These are phyloP conservation scores for Isoetes engelmannii DNA, from an alignment of 83 land plant genomes.

Conservation along the genomic window DNA sequence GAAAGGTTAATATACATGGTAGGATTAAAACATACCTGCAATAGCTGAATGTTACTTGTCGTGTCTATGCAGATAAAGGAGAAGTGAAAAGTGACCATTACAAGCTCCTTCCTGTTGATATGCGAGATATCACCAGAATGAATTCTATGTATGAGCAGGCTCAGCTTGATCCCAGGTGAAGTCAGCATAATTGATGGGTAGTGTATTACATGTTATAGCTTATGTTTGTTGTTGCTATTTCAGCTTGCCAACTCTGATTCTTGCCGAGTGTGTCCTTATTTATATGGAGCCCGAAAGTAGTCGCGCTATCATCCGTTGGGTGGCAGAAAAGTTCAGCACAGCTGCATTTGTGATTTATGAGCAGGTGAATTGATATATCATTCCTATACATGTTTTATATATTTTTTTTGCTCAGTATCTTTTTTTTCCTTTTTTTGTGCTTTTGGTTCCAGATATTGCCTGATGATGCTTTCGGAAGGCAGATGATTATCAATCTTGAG, in stretches of 20 bases:
- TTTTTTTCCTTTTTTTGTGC: not conserved
- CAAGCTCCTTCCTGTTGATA: slow-evolving; percentile 76
- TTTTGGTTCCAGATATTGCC: slow-evolving; percentile 63
- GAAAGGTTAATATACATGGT: too few species aligned
- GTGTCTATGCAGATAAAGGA: slow-evolving; percentile 57
- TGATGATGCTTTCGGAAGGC: slow-evolving; percentile 96
- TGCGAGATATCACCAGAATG: slow-evolving; percentile 50
- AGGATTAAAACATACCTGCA: not conserved
- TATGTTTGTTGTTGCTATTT: slow-evolving; percentile 13
- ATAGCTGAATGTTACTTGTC: not conserved
- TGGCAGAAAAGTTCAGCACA: slow-evolving; percentile 70
- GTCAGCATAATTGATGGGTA: not conserved
- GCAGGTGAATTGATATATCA: slow-evolving; percentile 51
- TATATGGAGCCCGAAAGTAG: slow-evolving; percentile 87
- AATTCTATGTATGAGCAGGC: slow-evolving; percentile 47
- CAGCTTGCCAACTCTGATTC: slow-evolving; percentile 94
- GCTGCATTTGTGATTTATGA: slow-evolving; percentile 88
- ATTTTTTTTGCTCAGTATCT: not conserved
- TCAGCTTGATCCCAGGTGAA: slow-evolving; percentile 68
- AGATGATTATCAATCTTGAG: slow-evolving; percentile 96
- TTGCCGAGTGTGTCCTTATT: slow-evolving; percentile 97
- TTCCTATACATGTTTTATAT: too few species aligned
- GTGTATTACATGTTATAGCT: not conserved
- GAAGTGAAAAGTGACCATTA: slow-evolving; percentile 68
- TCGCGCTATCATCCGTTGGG: slow-evolving; percentile 68